Percentiles rank a stretch among this genome's conserved stretches.
Conservation (phyloP, 306 rosid species). For the Malus domestica region DNA sequence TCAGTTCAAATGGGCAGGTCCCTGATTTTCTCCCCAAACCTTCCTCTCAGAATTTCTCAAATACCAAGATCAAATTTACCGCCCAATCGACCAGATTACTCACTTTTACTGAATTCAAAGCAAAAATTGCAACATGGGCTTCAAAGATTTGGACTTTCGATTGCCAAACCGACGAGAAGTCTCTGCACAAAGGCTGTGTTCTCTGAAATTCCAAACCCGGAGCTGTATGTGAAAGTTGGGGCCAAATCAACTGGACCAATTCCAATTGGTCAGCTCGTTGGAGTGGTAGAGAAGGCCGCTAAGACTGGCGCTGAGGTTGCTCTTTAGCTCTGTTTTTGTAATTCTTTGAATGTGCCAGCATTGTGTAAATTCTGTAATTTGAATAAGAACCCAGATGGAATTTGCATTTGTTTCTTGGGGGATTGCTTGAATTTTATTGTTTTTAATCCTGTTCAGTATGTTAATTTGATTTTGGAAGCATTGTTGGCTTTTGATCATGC, state of each 20-base stretch:
- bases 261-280: conserved; percentile 49
- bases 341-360: too few species aligned
- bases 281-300: conserved; percentile 68
- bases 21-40: conserved; percentile 30
- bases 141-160: conserved; percentile 11
- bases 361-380: background rate
- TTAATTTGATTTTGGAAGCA: background rate
- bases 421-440: too few species aligned
- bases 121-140: conserved; percentile 26
- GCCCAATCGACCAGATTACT: conserved; percentile 2
- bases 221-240: conserved; percentile 44
- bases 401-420: background rate
- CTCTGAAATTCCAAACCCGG: conserved; percentile 35
- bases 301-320: too few species aligned
- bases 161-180: conserved; percentile 17
- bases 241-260: conserved; percentile 63
- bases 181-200: conserved; percentile 38
- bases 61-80: conserved; percentile 22
- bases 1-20: conserved; percentile 35
- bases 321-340: too few species aligned
- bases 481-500: background rate
- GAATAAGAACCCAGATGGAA: background rate
- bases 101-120: conserved; percentile 10
- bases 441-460: background rate
- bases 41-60: conserved; percentile 25